Base-by-base conservation (phyloP, 768 basidiomycete genomes). In the Termitomyces sp. region DNA sequence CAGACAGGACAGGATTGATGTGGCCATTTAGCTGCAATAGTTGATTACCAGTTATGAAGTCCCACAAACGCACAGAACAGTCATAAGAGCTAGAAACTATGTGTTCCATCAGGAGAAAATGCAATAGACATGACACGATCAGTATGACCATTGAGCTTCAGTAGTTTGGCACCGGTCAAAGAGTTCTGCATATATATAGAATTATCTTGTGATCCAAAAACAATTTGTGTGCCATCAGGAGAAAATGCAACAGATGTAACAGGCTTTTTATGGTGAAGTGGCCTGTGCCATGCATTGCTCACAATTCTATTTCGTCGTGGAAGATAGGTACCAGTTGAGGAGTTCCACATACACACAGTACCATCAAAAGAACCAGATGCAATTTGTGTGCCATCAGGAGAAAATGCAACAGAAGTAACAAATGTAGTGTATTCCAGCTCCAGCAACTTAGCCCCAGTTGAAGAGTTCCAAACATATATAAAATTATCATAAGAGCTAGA, bases 241-340 rank as follows among this genome's bases (percentile, higher is more conserved):
- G 43, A 45, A 27, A 27, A 18, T 16, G 26, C 26, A 27, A 27
- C 14, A 45, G 16, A 45, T 18, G 2, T 27, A 8, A 46, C 26
- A 7, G 0, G 0, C 4, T 6, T 1, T 5, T 5, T 43, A 2
- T 24, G 22, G 22, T 14, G n/a, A n/a, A n/a, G n/a, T n/a, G n/a
- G n/a, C n/a, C n/a, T n/a, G n/a, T n/a, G n/a, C n/a, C n/a, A n/a
- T n/a, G n/a, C n/a, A n/a, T n/a, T n/a, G n/a, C n/a, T n/a, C n/a
- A n/a, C n/a, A n/a, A n/a, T n/a, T n/a, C n/a, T n/a, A n/a, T n/a
- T n/a, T n/a, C n/a, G n/a, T n/a, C n/a, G n/a, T n/a, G n/a, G n/a
- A n/a, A n/a, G n/a, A n/a, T n/a, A n/a, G n/a, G n/a, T 3, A 30
- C 30, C 30, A 30, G 4, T 30, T 30, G 30, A 30, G 7, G 7